These are phyloP conservation scores for Curvularia verruculosa DNA, from an alignment of 2,329 filamentous ascomycete species.

Conservation along the genomic window DNA sequence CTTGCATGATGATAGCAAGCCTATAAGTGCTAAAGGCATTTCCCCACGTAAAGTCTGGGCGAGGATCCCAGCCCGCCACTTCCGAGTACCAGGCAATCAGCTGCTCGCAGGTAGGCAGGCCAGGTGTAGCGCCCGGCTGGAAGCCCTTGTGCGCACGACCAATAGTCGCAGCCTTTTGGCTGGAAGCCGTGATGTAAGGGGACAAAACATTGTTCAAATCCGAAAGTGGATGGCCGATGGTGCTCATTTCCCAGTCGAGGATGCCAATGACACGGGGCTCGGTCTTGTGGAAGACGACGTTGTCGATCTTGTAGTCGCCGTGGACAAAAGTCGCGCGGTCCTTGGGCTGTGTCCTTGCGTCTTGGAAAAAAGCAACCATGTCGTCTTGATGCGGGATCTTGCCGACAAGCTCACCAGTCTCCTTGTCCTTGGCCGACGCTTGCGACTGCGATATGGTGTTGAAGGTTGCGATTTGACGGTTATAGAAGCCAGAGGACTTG, in stretches of 20 bases:
- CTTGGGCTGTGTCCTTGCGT: slow-evolving; percentile 71
- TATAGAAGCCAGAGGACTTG: slow-evolving; percentile 77
- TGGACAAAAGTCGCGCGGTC: slow-evolving; percentile 84
- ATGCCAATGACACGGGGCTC: slow-evolving; percentile 89
- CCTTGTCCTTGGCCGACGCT: slow-evolving; percentile 74
- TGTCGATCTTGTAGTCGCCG: slow-evolving; percentile 88
- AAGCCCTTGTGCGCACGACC: slow-evolving; percentile 60
- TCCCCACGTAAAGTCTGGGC: slow-evolving; percentile 66
- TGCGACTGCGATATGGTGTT: slow-evolving; percentile 78
- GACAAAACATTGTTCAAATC: slow-evolving; percentile 81
- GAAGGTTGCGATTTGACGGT: slow-evolving; percentile 84
- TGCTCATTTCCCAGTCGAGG: slow-evolving; percentile 93
- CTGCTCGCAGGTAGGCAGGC: slow-evolving; percentile 66
- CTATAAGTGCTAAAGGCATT: slow-evolving; percentile 68
- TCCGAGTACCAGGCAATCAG: slow-evolving; percentile 70
- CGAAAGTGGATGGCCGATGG: slow-evolving; percentile 91
- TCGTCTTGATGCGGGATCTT: slow-evolving; percentile 83
- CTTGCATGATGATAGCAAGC: slow-evolving; percentile 73
- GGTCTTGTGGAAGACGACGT: slow-evolving; percentile 77
- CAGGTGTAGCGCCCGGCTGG: slow-evolving; percentile 66
- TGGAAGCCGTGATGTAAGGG: slow-evolving; percentile 53
- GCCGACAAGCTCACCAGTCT: slow-evolving; percentile 77
- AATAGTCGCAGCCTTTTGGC: slow-evolving; percentile 46
- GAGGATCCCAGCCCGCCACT: slow-evolving; percentile 73
- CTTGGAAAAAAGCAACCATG: slow-evolving; percentile 77